phyloP scores from a whole-genome alignment of 805 yeast genomes.

The Sungouiozyma intestinalis region DNA sequence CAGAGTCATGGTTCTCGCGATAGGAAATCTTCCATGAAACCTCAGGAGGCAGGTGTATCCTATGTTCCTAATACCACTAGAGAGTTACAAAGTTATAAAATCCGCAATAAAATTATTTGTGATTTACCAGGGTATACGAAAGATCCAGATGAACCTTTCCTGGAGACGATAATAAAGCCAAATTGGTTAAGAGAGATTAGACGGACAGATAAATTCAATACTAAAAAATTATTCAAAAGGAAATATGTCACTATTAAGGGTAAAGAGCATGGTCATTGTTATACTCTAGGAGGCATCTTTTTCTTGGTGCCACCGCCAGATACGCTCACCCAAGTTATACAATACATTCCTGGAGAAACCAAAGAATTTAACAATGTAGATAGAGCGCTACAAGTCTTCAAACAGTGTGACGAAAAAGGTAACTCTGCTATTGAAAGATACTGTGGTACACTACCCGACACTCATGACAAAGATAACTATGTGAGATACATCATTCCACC shows the following conservation, averaged over 20 bases:
- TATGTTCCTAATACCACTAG: slow-evolving; percentile 66
- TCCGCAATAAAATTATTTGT: slow-evolving; percentile 24
- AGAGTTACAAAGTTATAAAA: slow-evolving; percentile 33
- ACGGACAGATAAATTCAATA: slow-evolving; percentile 26
- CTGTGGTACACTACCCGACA: slow-evolving; percentile 15
- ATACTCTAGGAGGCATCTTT: slow-evolving; percentile 52
- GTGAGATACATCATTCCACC: slow-evolving; percentile 52
- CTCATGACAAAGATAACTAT: slow-evolving; percentile 19
- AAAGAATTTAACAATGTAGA: slow-evolving; percentile 27
- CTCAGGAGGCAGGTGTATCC: slow-evolving; percentile 29
- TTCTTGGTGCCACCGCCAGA: slow-evolving; percentile 45
- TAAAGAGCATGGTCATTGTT: slow-evolving; percentile 30
- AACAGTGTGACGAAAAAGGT: slow-evolving; percentile 9
- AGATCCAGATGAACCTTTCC: slow-evolving; percentile 12
- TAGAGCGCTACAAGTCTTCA: slow-evolving; percentile 26
- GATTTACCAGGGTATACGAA: slow-evolving; percentile 34
- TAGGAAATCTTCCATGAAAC: slow-evolving; percentile 5
- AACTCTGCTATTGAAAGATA: slow-evolving; percentile 25
- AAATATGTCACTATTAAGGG: slow-evolving; percentile 32
- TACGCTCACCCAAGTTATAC: slow-evolving; percentile 39
- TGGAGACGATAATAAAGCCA: slow-evolving; percentile 23
- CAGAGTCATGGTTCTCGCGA: slow-evolving; percentile 1
- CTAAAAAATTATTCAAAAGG: slow-evolving; percentile 21
- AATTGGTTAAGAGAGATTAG: slow-evolving; percentile 24
- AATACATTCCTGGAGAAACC: slow-evolving; percentile 34